These are phyloP conservation scores for Pyricularia sp. DNA, from an alignment of 2,329 filamentous ascomycete species.

Conservation along the genomic window DNA sequence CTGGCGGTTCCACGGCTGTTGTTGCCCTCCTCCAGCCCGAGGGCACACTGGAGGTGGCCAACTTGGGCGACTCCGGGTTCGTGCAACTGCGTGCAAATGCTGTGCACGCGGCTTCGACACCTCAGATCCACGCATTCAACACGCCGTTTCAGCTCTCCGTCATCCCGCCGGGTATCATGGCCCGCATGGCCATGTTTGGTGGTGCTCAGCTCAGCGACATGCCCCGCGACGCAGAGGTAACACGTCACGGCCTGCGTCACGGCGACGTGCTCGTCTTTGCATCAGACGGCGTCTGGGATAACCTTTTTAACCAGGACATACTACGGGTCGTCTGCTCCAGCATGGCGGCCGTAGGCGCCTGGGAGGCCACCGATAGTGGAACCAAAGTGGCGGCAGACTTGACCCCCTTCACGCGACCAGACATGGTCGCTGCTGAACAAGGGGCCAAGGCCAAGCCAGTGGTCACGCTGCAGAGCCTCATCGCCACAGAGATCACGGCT, in stretches of 20 bases:
- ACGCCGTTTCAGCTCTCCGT: conserved; percentile 91
- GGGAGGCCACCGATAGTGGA: conserved; percentile 50
- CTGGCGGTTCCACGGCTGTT: conserved; percentile 85
- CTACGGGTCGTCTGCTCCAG: conserved; percentile 63
- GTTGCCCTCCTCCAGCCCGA: conserved; percentile 64
- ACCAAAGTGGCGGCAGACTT: conserved; percentile 52
- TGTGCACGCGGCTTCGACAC: conserved; percentile 68
- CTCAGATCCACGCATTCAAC: conserved; percentile 95
- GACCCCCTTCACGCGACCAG: conserved; percentile 14
- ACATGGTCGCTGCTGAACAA: not conserved
- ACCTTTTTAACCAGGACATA: conserved; percentile 82
- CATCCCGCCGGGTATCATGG: conserved; percentile 65
- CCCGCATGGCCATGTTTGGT: conserved; percentile 72
- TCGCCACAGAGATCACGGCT: conserved; percentile 67
- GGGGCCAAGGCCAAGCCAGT: conserved; percentile 17
- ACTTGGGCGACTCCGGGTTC: conserved; percentile 91
- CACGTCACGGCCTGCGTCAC: conserved; percentile 64
- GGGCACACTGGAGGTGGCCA: conserved; percentile 75
- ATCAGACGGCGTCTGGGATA: conserved; percentile 93
- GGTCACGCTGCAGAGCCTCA: conserved; percentile 56
- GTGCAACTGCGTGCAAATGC: conserved; percentile 75
- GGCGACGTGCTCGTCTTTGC: conserved; percentile 91
- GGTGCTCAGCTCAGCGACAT: conserved; percentile 69
- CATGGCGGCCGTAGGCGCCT: conserved; percentile 65
- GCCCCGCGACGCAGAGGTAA: conserved; percentile 71